Percentiles rank a stretch among this genome's conserved stretches.
phyloP scores from a whole-genome alignment of 1,284 basidiomycete genomes.

The Chalciporus piperatoides region DNA sequence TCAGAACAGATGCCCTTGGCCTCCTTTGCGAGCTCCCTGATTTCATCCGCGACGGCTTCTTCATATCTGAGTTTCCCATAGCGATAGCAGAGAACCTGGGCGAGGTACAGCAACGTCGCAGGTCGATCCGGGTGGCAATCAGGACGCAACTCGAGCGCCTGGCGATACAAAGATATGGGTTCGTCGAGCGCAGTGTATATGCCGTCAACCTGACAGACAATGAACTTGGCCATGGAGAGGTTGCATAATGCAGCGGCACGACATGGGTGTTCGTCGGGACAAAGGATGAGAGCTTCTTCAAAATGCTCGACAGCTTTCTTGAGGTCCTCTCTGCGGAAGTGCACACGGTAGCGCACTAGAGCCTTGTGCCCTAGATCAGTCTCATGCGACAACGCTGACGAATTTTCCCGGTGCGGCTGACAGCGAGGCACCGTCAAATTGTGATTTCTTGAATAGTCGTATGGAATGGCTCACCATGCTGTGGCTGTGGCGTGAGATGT shows the following conservation, averaged over 20 bases:
- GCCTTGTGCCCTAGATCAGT: constrained; percentile 7
- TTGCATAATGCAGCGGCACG: constrained; percentile 10
- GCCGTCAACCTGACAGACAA: background rate
- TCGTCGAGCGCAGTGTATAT: background rate
- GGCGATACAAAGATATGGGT: background rate
- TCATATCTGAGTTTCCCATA: background rate
- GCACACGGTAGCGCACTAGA: background rate
- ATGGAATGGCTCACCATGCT: no score
- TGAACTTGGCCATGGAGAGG: constrained; percentile 11
- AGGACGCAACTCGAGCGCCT: constrained; percentile 3
- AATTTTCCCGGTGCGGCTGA: no score
- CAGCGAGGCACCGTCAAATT: no score
- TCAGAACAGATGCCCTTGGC: background rate
- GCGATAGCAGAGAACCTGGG: constrained; percentile 6
- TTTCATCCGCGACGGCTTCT: background rate
- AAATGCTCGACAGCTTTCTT: constrained; percentile 7
- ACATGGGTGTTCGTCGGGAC: background rate
- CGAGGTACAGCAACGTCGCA: constrained; percentile 10
- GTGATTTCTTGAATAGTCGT: no score
- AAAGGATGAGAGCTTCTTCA: background rate
- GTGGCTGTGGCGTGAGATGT: no score
- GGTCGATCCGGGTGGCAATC: constrained; percentile 7
- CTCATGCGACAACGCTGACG: background rate
- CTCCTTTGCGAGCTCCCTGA: background rate
- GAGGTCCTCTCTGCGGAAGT: background rate